Conservation (phyloP, 2,329 filamentous ascomycete species). For the Hypoxylon sp. region DNA sequence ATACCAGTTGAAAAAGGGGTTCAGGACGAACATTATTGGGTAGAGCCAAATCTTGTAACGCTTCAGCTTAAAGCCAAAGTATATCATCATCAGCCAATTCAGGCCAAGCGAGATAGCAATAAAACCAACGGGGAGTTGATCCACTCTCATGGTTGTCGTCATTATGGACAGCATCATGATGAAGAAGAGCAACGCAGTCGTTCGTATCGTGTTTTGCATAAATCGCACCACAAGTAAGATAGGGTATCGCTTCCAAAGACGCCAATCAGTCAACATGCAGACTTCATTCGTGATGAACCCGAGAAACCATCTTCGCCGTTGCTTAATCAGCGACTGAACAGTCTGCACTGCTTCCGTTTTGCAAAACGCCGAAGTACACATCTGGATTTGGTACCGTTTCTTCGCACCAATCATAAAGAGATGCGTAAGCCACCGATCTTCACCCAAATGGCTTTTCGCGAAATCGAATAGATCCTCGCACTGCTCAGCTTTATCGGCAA, state of each 20-base stretch:
- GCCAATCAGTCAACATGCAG: constrained; percentile 95
- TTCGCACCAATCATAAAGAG: constrained; percentile 98
- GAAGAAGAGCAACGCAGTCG: constrained; percentile 93
- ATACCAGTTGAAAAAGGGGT: constrained; percentile 98
- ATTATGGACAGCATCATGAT: constrained; percentile 90
- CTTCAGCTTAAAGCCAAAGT: constrained; percentile 89
- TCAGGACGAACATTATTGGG: constrained; percentile 93
- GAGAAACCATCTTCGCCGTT: constrained; percentile 95
- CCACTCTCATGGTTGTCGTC: constrained; percentile 83
- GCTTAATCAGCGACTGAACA: constrained; percentile 88
- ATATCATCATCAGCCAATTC: constrained; percentile 96
- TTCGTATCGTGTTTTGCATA: constrained; percentile 96
- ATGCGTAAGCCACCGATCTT: constrained; percentile 97
- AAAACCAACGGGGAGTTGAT: constrained; percentile 90
- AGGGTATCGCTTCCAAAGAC: constrained; percentile 92
- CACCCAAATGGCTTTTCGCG: constrained; percentile 93
- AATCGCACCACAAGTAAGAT: constrained; percentile 88
- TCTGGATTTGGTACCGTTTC: constrained; percentile 94
- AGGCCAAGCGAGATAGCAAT: constrained; percentile 92
- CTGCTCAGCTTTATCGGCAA: constrained; percentile 95
- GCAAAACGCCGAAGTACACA: constrained; percentile 98
- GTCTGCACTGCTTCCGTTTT: constrained; percentile 98
- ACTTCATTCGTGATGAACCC: constrained; percentile 98
- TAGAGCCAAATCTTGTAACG: constrained; percentile 97
- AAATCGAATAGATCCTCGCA: constrained; percentile 98